phyloP scores from a whole-genome alignment of 495 filamentous ascomycete species.

The Extremus antarcticus region DNA sequence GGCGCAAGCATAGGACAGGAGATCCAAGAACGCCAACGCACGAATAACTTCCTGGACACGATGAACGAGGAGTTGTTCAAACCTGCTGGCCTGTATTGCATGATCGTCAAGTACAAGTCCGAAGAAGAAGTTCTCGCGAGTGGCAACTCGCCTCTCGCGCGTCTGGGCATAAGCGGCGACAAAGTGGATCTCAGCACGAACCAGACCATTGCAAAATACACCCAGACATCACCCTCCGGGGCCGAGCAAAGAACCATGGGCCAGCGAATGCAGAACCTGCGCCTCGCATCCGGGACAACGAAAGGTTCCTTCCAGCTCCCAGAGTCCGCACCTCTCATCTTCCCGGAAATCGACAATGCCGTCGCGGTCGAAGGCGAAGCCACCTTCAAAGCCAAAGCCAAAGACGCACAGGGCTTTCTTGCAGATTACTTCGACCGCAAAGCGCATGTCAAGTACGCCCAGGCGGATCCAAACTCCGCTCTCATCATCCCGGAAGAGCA shows the following conservation, averaged over 20 bases:
- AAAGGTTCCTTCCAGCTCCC: conserved; percentile 40
- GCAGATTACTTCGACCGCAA: conserved; percentile 43
- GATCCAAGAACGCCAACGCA: conserved; percentile 29
- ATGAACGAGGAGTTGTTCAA: conserved; percentile 49
- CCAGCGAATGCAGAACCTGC: conserved; percentile 28
- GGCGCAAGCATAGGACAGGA: conserved; percentile 28
- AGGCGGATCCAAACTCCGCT: conserved; percentile 16
- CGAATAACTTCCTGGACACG: conserved; percentile 44
- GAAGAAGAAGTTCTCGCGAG: conserved; percentile 23
- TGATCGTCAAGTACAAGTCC: conserved; percentile 51
- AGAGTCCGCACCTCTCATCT: conserved; percentile 44
- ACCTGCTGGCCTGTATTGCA: conserved; percentile 47
- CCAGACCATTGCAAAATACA: conserved; percentile 24
- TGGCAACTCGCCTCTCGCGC: background rate
- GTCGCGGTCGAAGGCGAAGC: conserved; percentile 20
- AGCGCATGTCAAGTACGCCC: conserved; percentile 37
- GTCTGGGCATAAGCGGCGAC: conserved; percentile 7
- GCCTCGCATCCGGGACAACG: conserved; percentile 35
- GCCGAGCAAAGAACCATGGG: conserved; percentile 12
- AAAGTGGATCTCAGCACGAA: conserved; percentile 26
- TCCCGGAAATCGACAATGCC: conserved; percentile 39
- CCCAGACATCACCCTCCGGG: conserved; percentile 2
- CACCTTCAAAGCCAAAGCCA: conserved; percentile 27
- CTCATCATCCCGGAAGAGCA: conserved; percentile 13
- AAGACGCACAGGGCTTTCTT: conserved; percentile 36